Evolutionary conservation across 2,329 filamentous ascomycete genomes (phyloP), one percentile per base, ranked within the genome.

Genomic region (Lachnellula suecica): DNA sequence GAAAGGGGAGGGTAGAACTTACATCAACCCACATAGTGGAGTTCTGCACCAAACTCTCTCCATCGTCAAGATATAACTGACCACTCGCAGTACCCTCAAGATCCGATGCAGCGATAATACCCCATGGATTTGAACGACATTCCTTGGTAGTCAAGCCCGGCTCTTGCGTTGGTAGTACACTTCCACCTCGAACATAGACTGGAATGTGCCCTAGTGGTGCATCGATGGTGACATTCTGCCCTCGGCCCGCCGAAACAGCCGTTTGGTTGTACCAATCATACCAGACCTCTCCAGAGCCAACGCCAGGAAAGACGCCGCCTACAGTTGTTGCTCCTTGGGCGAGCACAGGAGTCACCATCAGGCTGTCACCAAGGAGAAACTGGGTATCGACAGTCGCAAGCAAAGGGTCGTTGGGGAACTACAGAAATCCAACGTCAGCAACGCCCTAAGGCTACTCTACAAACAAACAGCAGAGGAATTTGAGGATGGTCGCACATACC

Each of bases 1-100:
- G 44, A 44, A 9, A 17, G 13, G 22, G 49, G 20, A 44, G 6
- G 10, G 17, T 31, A 31, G 4, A 17, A 53, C 49, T 31, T 51
- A 53, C 59, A 47, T 74, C 63, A 22, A 90, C 77, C 54, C 74
- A 74, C 4, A 84, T 74, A 0, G 77, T 84, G 0, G 74, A 72
- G 11, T 78, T 72, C 0, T 81, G 85, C 29, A 68, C 62, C 7
- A 90, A 52, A 50, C 83, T 88, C 70, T 86, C 85, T 1, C 89
- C 88, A 60, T 93, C 89, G 61, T 92, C 89, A 7, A 91, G 65
- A 64, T 92, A 91, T 25, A 92, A 68, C 17, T 72, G 68, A 0
- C 88, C 88, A 2, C 63, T 71, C 0, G 88, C 87, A 1, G 69
- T 67, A 1, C 83, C 82, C 15, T 77, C 63, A 1, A 64, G 61